phyloP scores from a whole-genome alignment of 345 rosid genomes.

The Geranium rotundifolium region DNA sequence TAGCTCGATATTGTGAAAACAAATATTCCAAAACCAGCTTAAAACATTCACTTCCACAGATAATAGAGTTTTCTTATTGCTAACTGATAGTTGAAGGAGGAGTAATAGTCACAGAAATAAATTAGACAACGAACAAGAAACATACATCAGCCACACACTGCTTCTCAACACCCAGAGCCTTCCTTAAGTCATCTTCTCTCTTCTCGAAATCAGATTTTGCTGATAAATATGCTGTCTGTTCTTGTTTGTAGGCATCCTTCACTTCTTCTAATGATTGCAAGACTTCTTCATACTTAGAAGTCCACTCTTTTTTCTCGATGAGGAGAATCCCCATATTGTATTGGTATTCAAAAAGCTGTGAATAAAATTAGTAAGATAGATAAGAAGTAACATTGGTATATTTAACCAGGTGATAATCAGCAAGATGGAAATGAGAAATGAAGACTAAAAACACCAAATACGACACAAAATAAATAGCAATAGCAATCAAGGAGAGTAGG shows the following conservation, averaged over 20 bases:
- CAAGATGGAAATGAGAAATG: neutral
- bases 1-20: too few relatives aligned
- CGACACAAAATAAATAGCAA: neutral
- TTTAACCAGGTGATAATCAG: neutral
- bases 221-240: constrained; percentile 58
- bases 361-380: constrained; percentile 9
- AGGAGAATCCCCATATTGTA: constrained; percentile 90
- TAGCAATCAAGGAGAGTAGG: neutral
- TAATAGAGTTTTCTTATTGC: neutral
- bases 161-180: constrained; percentile 86
- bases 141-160: constrained; percentile 88
- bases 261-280: constrained; percentile 42
- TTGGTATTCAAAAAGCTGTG: constrained; percentile 86
- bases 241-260: constrained; percentile 53
- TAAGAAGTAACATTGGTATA: neutral
- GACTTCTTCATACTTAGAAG: constrained; percentile 55
- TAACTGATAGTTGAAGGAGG: neutral
- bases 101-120: neutral
- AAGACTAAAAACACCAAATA: neutral
- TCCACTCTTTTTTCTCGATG: constrained; percentile 88
- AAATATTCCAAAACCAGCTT: neutral
- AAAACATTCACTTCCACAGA: neutral
- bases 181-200: constrained; percentile 72
- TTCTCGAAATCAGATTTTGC: constrained; percentile 71
- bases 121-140: constrained; percentile 1